These are phyloP conservation scores for Solanum hybrid DNA, from an alignment of 305 asterid species.

Conservation along the genomic window DNA sequence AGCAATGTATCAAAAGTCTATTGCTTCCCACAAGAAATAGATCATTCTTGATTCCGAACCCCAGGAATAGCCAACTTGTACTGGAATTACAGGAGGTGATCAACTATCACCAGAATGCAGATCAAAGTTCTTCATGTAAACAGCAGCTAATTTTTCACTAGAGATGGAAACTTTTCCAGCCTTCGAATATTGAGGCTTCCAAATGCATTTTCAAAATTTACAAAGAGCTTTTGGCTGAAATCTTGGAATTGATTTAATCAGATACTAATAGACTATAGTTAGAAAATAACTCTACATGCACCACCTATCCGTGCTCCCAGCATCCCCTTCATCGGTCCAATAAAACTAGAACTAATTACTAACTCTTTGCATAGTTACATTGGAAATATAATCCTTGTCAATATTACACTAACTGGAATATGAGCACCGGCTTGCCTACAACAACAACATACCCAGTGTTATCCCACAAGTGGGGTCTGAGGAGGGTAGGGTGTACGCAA, in stretches of 20 bases:
- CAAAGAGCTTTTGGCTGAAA: neutral
- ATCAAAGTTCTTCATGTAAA: neutral
- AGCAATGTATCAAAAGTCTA: neutral
- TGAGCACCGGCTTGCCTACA: neutral
- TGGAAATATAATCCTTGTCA: neutral
- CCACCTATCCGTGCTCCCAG: neutral
- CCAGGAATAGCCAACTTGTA: neutral
- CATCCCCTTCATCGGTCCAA: neutral
- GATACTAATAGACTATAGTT: neutral
- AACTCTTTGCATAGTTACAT: neutral
- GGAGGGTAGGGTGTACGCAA: neutral
- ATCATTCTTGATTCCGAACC: neutral
- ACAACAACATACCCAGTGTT: neutral
- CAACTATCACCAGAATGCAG: neutral
- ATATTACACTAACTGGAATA: neutral
- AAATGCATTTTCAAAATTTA: neutral
- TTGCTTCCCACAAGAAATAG: neutral
- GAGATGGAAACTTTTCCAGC: neutral
- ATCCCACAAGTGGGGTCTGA: neutral
- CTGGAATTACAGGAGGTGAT: neutral
- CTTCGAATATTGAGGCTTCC: neutral
- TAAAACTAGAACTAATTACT: neutral
- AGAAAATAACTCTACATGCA: neutral
- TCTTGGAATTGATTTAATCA: neutral
- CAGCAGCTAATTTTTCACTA: neutral